phyloP scores from a whole-genome alignment of 116 monocot genomes.

The Phalaenopsis hybrid region DNA sequence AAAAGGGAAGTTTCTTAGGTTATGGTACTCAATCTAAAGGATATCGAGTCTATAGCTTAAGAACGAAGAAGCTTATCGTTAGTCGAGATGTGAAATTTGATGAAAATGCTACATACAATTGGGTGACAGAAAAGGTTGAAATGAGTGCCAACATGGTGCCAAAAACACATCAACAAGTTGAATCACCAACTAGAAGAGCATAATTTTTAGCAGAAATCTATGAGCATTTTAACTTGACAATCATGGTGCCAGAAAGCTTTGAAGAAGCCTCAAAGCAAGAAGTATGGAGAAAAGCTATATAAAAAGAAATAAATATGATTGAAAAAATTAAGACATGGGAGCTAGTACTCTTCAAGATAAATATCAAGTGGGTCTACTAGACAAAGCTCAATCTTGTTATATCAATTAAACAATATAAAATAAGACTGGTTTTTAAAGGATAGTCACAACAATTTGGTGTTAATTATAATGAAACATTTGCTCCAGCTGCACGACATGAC shows the following conservation, averaged over 20 bases:
- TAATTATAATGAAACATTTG: not conserved
- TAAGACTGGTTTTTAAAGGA: not conserved
- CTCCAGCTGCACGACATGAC: not conserved
- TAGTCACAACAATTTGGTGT: not conserved
- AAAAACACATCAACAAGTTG: too few species aligned
- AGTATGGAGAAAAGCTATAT: not conserved
- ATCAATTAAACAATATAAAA: not conserved
- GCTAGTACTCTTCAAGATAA: not conserved
- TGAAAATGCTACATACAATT: too few species aligned
- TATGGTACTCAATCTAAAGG: too few species aligned
- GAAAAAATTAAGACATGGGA: not conserved
- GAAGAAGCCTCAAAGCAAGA: conserved; percentile 2
- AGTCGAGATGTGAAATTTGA: too few species aligned
- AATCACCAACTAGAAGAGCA: not conserved
- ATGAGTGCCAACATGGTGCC: too few species aligned
- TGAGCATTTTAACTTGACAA: not conserved
- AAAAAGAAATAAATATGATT: not conserved
- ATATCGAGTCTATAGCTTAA: too few species aligned
- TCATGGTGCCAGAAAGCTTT: not conserved
- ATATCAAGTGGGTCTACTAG: not conserved
- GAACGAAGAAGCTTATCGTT: too few species aligned
- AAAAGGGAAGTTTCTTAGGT: too few species aligned
- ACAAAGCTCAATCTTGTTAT: not conserved
- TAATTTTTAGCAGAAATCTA: not conserved
- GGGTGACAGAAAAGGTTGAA: too few species aligned